Percentiles rank a stretch among this genome's conserved stretches.
Conservation (phyloP, 2,329 filamentous ascomycete genomes). For the Colletotrichum noveboracense region DNA sequence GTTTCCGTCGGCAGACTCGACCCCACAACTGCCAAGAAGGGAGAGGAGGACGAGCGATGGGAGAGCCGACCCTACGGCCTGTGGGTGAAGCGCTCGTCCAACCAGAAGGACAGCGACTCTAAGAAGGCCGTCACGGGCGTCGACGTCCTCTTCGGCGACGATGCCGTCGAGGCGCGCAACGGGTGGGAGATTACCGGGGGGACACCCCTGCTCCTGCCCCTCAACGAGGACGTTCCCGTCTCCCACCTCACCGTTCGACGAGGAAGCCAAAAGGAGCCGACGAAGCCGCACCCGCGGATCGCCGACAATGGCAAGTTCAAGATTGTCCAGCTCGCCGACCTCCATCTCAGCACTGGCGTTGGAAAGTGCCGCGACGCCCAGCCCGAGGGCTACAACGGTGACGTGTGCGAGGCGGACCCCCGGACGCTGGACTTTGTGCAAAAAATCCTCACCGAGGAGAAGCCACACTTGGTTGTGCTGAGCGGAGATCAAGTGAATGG, state of each 20-base stretch:
- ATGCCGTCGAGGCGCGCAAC: slow-evolving; percentile 86
- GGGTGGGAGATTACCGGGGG: slow-evolving; percentile 81
- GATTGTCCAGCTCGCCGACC: slow-evolving; percentile 94
- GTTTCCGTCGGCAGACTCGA: slow-evolving; percentile 76
- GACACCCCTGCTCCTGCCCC: slow-evolving; percentile 74
- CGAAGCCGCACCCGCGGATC: slow-evolving; percentile 78
- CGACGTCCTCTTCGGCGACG: slow-evolving; percentile 87
- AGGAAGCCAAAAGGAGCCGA: slow-evolving; percentile 67
- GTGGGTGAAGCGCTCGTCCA: slow-evolving; percentile 80
- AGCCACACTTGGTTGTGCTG: slow-evolving; percentile 88
- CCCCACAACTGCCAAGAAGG: slow-evolving; percentile 62
- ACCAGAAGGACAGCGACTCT: slow-evolving; percentile 76
- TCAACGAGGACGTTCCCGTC: slow-evolving; percentile 64
- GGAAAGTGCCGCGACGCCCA: slow-evolving; percentile 87
- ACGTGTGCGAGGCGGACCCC: slow-evolving; percentile 88
- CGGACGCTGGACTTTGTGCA: slow-evolving; percentile 89
- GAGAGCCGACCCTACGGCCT: slow-evolving; percentile 78
- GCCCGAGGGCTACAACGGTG: slow-evolving; percentile 73
- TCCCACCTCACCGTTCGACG: slow-evolving; percentile 80
- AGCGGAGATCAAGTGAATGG: slow-evolving; percentile 97
- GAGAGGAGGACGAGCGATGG: slow-evolving; percentile 70
- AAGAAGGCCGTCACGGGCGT: slow-evolving; percentile 78
- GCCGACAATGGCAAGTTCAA: slow-evolving; percentile 93
- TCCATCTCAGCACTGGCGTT: slow-evolving; percentile 90
- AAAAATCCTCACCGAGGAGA: slow-evolving; percentile 86